Evolutionary conservation across 2,329 filamentous ascomycete genomes (phyloP).

Genomic region (Arthrobotrys pseudoclavata): DNA sequence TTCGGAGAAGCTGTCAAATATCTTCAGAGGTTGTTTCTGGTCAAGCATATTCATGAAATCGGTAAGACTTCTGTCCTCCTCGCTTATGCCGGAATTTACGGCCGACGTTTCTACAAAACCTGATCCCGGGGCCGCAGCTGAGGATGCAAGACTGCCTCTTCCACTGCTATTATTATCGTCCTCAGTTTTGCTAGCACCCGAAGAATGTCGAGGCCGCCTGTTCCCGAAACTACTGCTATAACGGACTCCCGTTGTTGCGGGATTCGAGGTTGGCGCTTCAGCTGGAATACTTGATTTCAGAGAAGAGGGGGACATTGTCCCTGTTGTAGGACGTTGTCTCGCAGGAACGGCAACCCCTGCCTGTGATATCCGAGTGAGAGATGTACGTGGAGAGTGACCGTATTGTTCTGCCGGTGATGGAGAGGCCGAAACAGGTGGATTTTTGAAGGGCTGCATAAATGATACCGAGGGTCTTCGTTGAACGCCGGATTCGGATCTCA

Average conservation of each 20-base stretch:
- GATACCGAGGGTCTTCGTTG: slow-evolving; percentile 84
- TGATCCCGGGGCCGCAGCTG: slow-evolving; percentile 77
- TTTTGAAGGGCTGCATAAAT: slow-evolving; percentile 91
- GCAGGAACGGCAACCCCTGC: slow-evolving; percentile 65
- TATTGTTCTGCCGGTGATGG: slow-evolving; percentile 72
- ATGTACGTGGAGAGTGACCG: slow-evolving; percentile 71
- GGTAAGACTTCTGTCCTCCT: slow-evolving; percentile 92
- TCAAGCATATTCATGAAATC: slow-evolving; percentile 93
- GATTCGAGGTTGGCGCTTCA: slow-evolving; percentile 74
- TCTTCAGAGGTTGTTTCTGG: slow-evolving; percentile 85
- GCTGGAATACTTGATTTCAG: slow-evolving; percentile 73
- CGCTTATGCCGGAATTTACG: slow-evolving; percentile 75
- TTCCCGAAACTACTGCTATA: slow-evolving; percentile 97
- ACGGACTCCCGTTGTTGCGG: slow-evolving; percentile 73
- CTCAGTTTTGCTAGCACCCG: slow-evolving; percentile 74
- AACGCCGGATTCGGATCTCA: slow-evolving; percentile 71
- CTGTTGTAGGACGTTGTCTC: slow-evolving; percentile 65
- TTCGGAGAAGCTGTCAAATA: slow-evolving; percentile 76
- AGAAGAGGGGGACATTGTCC: slow-evolving; percentile 65
- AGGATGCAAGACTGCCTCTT: slow-evolving; percentile 70
- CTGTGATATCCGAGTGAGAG: slow-evolving; percentile 66
- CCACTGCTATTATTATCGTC: slow-evolving; percentile 74
- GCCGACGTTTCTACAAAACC: slow-evolving; percentile 80
- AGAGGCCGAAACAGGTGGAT: slow-evolving; percentile 91
- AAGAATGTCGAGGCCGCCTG: slow-evolving; percentile 81